A percentile compares a stretch with the other conserved stretches of the same genome.
Conservation (phyloP, 192 early-diverging fungal genomes). For the Backusella australiensis region DNA sequence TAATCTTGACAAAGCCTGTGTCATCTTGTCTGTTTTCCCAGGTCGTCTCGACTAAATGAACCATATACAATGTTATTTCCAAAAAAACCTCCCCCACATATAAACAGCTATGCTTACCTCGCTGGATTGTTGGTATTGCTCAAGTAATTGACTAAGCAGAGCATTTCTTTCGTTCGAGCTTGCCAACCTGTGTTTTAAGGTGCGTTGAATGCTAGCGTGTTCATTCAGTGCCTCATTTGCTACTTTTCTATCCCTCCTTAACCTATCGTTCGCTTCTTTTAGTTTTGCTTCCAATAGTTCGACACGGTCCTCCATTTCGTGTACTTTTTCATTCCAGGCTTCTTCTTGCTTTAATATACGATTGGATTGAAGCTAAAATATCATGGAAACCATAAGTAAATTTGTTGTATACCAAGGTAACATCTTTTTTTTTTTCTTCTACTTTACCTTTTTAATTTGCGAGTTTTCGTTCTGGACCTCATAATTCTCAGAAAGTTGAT, state of each 20-base stretch:
- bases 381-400: neutral
- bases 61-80: neutral
- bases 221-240: conserved; percentile 17
- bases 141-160: conserved; percentile 10
- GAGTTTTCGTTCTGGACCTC: neutral
- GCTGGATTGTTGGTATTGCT: conserved; percentile 1
- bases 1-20: neutral
- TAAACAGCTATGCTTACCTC: neutral
- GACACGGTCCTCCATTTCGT: neutral
- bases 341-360: conserved; percentile 12
- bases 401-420: neutral
- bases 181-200: conserved; percentile 17
- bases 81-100: neutral
- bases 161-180: conserved; percentile 12
- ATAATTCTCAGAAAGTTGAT: neutral
- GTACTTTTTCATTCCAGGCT: neutral
- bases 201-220: conserved; percentile 1
- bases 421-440: neutral
- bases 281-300: neutral
- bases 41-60: neutral
- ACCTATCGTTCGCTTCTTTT: conserved; percentile 8
- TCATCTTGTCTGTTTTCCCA: neutral
- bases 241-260: conserved; percentile 3
- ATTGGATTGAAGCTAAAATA: conserved; percentile 1
- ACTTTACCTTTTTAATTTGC: neutral